A percentile compares a stretch with the other conserved stretches of the same genome.
phyloP scores from a whole-genome alignment of 2,329 filamentous ascomycete species.

The Trichoderma brevicompactum region DNA sequence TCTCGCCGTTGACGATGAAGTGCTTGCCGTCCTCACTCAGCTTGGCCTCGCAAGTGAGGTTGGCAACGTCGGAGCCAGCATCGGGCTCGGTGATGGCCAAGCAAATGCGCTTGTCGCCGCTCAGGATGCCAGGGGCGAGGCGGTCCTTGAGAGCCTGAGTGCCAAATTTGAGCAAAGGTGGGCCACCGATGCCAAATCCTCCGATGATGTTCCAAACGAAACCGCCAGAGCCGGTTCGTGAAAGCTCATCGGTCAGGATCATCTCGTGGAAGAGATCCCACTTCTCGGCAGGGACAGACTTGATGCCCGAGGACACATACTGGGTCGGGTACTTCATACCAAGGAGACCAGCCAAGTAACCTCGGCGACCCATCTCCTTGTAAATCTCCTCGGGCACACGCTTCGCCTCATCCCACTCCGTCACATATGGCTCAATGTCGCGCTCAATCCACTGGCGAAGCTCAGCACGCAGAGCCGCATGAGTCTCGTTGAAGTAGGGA shows the following conservation, averaged over 20 bases:
- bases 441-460: constrained; percentile 89
- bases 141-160: constrained; percentile 82
- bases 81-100: constrained; percentile 97
- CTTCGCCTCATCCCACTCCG: constrained; percentile 96
- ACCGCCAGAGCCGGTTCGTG: constrained; percentile 83
- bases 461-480: constrained; percentile 88
- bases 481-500: constrained; percentile 93
- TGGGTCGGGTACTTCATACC: constrained; percentile 81
- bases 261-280: constrained; percentile 99
- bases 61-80: constrained; percentile 93
- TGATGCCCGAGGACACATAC: constrained; percentile 65
- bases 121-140: constrained; percentile 84
- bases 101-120: constrained; percentile 95
- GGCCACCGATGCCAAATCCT: constrained; percentile 94
- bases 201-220: constrained; percentile 97
- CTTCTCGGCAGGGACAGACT: constrained; percentile 80
- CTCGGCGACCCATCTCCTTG: constrained; percentile 91
- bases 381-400: constrained; percentile 87
- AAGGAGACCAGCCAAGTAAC: constrained; percentile 90
- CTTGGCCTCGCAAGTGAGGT: constrained; percentile 94
- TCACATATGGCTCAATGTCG: constrained; percentile 87
- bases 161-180: constrained; percentile 90
- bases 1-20: constrained; percentile 99
- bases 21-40: constrained; percentile 94
- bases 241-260: constrained; percentile 92